A percentile compares a stretch with the other conserved stretches of the same genome.
Conservation (phyloP, 208 protist species). For the Naegleria fowleri region DNA sequence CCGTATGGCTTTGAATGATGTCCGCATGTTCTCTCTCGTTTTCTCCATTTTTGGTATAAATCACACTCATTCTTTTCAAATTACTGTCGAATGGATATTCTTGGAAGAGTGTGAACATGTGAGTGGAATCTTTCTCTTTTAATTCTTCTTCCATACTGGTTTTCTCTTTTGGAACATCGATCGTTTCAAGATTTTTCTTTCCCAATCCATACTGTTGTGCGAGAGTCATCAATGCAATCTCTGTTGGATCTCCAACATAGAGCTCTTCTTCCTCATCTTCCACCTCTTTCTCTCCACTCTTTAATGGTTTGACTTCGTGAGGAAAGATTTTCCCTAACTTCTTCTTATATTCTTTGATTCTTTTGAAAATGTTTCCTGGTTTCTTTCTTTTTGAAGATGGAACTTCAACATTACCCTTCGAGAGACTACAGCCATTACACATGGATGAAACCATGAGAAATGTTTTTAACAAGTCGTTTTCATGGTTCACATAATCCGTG, state of each 20-base stretch:
- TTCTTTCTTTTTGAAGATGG: no score
- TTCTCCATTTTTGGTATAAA: not conserved
- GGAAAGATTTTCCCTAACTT: not conserved
- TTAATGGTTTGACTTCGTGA: no score
- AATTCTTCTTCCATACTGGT: not conserved
- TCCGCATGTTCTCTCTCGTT: no score
- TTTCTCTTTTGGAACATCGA: not conserved
- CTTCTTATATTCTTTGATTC: not conserved
- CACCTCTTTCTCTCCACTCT: no score
- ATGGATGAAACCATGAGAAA: not conserved
- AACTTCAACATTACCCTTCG: not conserved
- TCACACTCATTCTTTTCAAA: conserved; percentile 27
- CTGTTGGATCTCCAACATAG: conserved; percentile 30
- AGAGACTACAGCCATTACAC: not conserved
- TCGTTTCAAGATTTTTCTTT: not conserved
- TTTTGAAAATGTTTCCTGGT: no score
- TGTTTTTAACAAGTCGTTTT: not conserved
- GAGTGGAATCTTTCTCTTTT: not conserved
- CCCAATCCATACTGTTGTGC: not conserved
- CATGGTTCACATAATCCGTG: not conserved
- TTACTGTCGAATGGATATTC: conserved; percentile 30
- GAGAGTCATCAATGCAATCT: not conserved
- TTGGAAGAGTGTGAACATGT: not conserved
- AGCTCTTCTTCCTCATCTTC: not conserved
- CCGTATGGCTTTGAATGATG: no score